These are phyloP conservation scores for Myochromella boudieri DNA, from an alignment of 768 basidiomycete species.

Conservation along the genomic window DNA sequence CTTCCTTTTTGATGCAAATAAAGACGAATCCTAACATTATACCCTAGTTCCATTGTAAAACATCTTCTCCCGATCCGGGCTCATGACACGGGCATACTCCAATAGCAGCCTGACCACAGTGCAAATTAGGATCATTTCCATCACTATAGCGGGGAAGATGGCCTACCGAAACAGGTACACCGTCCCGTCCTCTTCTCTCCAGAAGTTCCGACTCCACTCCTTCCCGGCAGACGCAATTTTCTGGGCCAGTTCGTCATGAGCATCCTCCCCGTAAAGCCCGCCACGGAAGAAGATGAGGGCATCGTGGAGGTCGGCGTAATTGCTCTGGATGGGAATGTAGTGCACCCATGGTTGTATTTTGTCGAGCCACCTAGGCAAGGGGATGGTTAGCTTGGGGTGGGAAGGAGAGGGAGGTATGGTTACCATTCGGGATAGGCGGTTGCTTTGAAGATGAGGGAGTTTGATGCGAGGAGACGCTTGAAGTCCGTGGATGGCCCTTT, in stretches of 20 bases:
- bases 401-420: not conserved
- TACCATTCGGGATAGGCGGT: slow-evolving; percentile 73
- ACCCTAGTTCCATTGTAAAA: slow-evolving; percentile 27
- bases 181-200: slow-evolving; percentile 54
- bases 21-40: no score
- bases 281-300: slow-evolving; percentile 67
- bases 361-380: slow-evolving; percentile 43
- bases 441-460: slow-evolving; percentile 62
- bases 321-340: slow-evolving; percentile 63
- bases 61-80: slow-evolving; percentile 39
- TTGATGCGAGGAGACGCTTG: slow-evolving; percentile 55
- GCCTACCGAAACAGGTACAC: slow-evolving; percentile 51
- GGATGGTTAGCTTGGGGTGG: not conserved
- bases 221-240: slow-evolving; percentile 53
- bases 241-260: slow-evolving; percentile 55
- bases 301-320: slow-evolving; percentile 64
- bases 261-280: slow-evolving; percentile 44
- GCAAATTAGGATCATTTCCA: not conserved
- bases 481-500: slow-evolving; percentile 67
- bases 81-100: slow-evolving; percentile 52
- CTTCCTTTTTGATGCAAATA: no score
- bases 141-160: not conserved
- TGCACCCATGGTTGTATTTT: slow-evolving; percentile 67
- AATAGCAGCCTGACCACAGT: slow-evolving; percentile 35
- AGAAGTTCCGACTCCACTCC: slow-evolving; percentile 49